Evolutionary conservation across 768 basidiomycete species (phyloP).

Genomic region (Pseudohyphozyma bogoriensis): DNA sequence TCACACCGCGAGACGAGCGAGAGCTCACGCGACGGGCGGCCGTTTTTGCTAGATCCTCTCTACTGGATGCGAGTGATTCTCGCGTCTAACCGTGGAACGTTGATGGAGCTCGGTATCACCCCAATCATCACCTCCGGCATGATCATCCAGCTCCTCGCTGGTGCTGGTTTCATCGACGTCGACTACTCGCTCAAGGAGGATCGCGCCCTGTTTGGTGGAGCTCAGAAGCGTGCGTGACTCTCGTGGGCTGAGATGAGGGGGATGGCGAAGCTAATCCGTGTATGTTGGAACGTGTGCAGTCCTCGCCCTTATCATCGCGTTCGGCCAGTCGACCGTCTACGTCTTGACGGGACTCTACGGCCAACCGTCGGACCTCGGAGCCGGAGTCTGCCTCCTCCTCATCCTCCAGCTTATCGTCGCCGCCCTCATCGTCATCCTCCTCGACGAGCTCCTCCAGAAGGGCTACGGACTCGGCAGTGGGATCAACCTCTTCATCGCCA

Average conservation of each 20-base stretch:
- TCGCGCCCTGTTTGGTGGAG: constrained; percentile 84
- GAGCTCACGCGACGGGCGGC: not conserved
- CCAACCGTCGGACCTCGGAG: constrained; percentile 81
- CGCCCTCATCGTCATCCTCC: constrained; percentile 90
- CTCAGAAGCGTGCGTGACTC: constrained; percentile 74
- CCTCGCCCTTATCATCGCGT: constrained; percentile 89
- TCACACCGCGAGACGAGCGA: not conserved
- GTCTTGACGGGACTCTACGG: constrained; percentile 95
- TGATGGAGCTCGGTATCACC: constrained; percentile 98
- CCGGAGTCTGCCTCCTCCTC: constrained; percentile 90
- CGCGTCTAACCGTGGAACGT: constrained; percentile 92
- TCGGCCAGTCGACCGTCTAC: constrained; percentile 94
- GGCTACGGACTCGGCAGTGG: constrained; percentile 98
- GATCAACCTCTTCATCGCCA: constrained; percentile 97
- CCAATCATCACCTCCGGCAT: constrained; percentile 97
- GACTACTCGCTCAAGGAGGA: constrained; percentile 97
- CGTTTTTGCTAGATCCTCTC: constrained; percentile 58
- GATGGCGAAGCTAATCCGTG: not conserved
- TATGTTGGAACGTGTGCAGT: constrained; percentile 45
- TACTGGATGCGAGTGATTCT: constrained; percentile 99
- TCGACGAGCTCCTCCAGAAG: constrained; percentile 97
- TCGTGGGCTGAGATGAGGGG: not conserved
- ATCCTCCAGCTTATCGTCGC: constrained; percentile 93
- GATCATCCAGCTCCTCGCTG: constrained; percentile 99
- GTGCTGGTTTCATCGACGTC: constrained; percentile 93